Percentiles rank a stretch among this genome's conserved stretches.
Evolutionary conservation across 257 asterid species (phyloP).

Genomic region (Thymus mandschuricus): DNA sequence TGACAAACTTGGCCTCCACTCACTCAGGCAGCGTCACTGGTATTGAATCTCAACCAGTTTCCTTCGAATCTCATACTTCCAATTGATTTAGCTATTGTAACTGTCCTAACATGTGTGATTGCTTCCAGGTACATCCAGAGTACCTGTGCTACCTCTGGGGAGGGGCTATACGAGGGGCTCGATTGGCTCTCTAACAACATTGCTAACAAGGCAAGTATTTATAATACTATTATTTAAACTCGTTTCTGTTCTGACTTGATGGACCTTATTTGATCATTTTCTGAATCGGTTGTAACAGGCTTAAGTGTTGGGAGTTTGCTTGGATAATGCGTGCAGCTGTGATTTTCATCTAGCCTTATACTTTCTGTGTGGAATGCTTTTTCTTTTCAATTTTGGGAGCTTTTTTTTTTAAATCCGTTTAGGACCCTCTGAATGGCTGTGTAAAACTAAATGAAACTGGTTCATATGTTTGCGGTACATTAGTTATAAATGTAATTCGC

Average conservation of each 20-base stretch:
- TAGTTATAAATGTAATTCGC: constrained; percentile 39
- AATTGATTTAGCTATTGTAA: background rate
- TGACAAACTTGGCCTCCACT: constrained; percentile 89
- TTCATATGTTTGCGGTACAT: constrained; percentile 37
- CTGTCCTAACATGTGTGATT: background rate
- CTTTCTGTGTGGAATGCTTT: constrained; percentile 42
- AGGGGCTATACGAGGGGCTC: constrained; percentile 89
- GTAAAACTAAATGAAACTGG: constrained; percentile 34
- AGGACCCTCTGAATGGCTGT: constrained; percentile 50
- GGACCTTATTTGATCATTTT: constrained; percentile 10
- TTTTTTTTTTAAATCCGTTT: constrained; percentile 33
- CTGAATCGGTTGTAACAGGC: constrained; percentile 50
- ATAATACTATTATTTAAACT: background rate
- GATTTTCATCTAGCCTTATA: constrained; percentile 50
- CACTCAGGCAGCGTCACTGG: constrained; percentile 97
- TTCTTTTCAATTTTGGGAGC: constrained; percentile 31
- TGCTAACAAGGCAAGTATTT: constrained; percentile 69
- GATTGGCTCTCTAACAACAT: constrained; percentile 93
- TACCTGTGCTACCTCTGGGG: constrained; percentile 94
- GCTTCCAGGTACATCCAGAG: constrained; percentile 85
- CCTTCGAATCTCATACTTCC: background rate
- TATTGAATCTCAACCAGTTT: constrained; percentile 30
- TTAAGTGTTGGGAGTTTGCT: constrained; percentile 42
- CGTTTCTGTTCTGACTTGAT: background rate
- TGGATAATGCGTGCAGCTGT: constrained; percentile 55